These are phyloP conservation scores for Jamesozyma piceae DNA, from an alignment of 805 yeast genomes.

Conservation along the genomic window DNA sequence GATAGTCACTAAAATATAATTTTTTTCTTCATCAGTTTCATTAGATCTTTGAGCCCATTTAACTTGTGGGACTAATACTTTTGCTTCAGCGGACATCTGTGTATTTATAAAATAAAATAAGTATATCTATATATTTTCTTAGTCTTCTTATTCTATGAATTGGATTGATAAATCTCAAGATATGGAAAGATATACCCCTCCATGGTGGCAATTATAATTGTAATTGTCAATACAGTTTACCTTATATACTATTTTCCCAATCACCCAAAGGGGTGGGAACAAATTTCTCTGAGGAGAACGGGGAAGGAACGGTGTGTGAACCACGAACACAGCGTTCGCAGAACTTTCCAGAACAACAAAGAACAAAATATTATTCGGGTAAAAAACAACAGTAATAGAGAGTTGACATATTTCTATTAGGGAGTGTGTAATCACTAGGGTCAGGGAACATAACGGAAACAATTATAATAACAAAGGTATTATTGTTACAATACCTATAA, in stretches of 20 bases:
- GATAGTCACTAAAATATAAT: constrained; percentile 66
- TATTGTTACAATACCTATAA: too few relatives aligned
- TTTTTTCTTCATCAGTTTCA: constrained; percentile 61
- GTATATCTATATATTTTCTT: not conserved
- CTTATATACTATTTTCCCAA: not conserved
- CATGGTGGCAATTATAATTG: not conserved
- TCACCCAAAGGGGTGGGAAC: too few relatives aligned
- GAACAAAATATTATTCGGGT: not conserved
- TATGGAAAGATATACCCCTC: too few relatives aligned
- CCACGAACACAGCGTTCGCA: not conserved
- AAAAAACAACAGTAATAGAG: too few relatives aligned
- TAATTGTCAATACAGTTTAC: not conserved
- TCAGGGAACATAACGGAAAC: too few relatives aligned
- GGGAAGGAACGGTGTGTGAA: not conserved
- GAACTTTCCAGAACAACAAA: constrained; percentile 1
- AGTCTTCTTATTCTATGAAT: not conserved
- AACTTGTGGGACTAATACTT: constrained; percentile 40
- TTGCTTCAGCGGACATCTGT: constrained; percentile 4
- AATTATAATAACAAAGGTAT: too few relatives aligned
- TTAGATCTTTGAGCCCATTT: constrained; percentile 96
- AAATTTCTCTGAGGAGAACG: too few relatives aligned
- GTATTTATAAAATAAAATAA: not conserved
- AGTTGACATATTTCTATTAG: too few relatives aligned
- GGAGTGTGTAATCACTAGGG: too few relatives aligned
- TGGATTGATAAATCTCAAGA: too few relatives aligned